Conservation (phyloP, 192 early-diverging fungal genomes). For the Linnemannia elongata region DNA sequence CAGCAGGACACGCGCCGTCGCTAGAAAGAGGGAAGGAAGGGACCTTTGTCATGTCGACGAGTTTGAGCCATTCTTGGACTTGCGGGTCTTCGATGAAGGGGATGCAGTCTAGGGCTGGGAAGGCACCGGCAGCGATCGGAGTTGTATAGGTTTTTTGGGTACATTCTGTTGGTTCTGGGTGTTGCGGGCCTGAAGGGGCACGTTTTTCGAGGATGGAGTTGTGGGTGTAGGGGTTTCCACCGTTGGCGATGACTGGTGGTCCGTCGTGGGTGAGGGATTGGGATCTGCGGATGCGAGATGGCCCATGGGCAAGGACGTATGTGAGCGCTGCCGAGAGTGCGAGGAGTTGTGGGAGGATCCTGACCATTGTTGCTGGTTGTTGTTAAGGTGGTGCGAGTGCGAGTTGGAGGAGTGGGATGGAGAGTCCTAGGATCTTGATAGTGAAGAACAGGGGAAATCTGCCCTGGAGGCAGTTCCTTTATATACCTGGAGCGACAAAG, state of each 20-base stretch:
- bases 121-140: conserved; percentile 15
- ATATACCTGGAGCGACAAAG: too few species aligned
- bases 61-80: conserved; percentile 58
- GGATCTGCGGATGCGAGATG: too few species aligned
- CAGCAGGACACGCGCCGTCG: conserved; percentile 24
- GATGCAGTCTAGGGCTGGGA: conserved; percentile 29
- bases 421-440: too few species aligned
- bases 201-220: conserved; percentile 23
- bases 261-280: too few species aligned
- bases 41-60: conserved; percentile 46
- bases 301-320: conserved; percentile 18
- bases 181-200: neutral
- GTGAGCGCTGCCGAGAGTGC: conserved; percentile 17
- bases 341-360: conserved; percentile 11
- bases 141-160: neutral
- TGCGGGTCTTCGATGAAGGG: conserved; percentile 44
- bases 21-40: conserved; percentile 55
- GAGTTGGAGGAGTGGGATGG: too few species aligned
- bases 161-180: neutral
- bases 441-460: too few species aligned
- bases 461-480: too few species aligned
- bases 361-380: conserved; percentile 9
- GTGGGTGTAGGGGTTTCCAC: neutral
- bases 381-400: too few species aligned
- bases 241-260: neutral